Percentiles rank a stretch among this genome's conserved stretches.
Conservation (phyloP, 23 red algal genomes). For the Rhodosorus marinus region DNA sequence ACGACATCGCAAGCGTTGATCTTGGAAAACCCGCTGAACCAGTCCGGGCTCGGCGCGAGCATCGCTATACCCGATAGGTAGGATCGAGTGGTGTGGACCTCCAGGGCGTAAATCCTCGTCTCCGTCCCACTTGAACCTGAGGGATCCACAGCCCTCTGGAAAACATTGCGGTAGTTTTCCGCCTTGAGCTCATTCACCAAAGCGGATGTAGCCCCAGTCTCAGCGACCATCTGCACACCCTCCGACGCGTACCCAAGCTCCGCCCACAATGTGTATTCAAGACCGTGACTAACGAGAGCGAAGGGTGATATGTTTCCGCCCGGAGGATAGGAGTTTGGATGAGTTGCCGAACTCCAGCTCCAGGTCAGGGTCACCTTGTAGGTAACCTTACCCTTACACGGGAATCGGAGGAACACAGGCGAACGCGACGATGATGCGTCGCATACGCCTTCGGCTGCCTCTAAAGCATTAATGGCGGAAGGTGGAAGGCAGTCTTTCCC, state of each 20-base stretch:
- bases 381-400: not conserved
- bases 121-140: not conserved
- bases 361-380: not conserved
- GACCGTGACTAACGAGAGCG: not conserved
- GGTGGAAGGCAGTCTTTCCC: too few relatives aligned
- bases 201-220: not conserved
- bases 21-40: not conserved
- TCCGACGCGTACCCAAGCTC: not conserved
- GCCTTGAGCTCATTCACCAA: not conserved
- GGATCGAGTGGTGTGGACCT: not conserved
- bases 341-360: not conserved
- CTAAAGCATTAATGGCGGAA: too few relatives aligned
- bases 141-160: not conserved
- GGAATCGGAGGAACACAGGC: too few relatives aligned
- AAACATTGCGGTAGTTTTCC: not conserved
- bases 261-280: not conserved
- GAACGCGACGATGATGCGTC: too few relatives aligned
- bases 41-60: not conserved
- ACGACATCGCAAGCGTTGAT: too few relatives aligned
- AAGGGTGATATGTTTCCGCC: not conserved
- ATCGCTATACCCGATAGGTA: constrained; percentile 1
- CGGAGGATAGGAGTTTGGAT: not conserved
- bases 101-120: not conserved
- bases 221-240: constrained; percentile 1
- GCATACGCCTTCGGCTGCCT: too few relatives aligned